These are phyloP conservation scores for Ceratocystis eucalypticola DNA, from an alignment of 2,329 filamentous ascomycete genomes.

Conservation along the genomic window DNA sequence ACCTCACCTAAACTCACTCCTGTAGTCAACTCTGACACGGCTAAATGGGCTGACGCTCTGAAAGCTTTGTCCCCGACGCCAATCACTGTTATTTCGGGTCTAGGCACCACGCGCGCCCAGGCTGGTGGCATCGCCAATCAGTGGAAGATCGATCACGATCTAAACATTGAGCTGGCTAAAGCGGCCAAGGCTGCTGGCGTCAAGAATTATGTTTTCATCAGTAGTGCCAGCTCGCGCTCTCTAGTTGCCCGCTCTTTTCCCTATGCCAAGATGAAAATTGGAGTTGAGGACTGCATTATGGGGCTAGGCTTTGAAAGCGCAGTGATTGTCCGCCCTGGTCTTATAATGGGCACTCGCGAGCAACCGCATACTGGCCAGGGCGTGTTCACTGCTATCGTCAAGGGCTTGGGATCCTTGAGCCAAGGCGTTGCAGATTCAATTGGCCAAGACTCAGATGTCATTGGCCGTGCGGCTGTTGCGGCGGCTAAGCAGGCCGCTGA, in stretches of 20 bases:
- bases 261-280: conserved; percentile 63
- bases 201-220: conserved; percentile 66
- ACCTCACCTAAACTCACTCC: conserved; percentile 44
- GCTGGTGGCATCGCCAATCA: conserved; percentile 69
- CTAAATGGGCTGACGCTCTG: conserved; percentile 53
- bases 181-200: conserved; percentile 60
- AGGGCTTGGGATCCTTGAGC: conserved; percentile 40
- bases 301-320: conserved; percentile 62
- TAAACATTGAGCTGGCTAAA: conserved; percentile 66
- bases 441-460: conserved; percentile 61
- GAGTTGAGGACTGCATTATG: conserved; percentile 67
- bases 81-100: conserved; percentile 56
- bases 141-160: conserved; percentile 75
- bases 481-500: conserved; percentile 45
- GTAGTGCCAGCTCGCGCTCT: conserved; percentile 37
- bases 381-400: conserved; percentile 41
- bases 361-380: conserved; percentile 46
- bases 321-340: conserved; percentile 58
- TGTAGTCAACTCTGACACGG: conserved; percentile 53
- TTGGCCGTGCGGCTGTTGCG: conserved; percentile 52
- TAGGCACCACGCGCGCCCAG: conserved; percentile 64
- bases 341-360: conserved; percentile 60
- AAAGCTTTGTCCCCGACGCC: conserved; percentile 41
- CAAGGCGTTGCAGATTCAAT: conserved; percentile 47
- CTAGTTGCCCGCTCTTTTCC: conserved; percentile 32